Evolutionary conservation across 192 early-diverging fungal species (phyloP).

Genomic region (Coemansia sp.): DNA sequence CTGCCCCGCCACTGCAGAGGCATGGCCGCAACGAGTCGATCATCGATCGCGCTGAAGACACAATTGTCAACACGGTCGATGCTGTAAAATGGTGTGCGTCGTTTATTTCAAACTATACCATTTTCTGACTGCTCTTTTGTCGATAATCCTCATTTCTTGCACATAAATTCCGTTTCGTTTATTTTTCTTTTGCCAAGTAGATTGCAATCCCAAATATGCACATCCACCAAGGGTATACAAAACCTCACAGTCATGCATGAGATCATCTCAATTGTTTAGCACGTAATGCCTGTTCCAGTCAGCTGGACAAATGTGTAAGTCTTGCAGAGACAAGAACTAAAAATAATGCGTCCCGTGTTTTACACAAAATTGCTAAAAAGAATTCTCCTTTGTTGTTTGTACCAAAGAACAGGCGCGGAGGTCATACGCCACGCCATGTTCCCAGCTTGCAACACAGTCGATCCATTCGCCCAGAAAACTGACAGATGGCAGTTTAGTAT

Average conservation of each 20-base stretch:
- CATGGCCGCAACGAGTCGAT: slow-evolving; percentile 47
- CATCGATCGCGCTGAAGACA: slow-evolving; percentile 53
- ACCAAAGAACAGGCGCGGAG: no score
- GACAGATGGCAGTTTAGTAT: background rate
- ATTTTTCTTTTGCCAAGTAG: slow-evolving; percentile 11
- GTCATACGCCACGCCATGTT: no score
- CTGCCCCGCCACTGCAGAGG: slow-evolving; percentile 4
- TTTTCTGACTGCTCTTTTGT: slow-evolving; percentile 25
- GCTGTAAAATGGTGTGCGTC: slow-evolving; percentile 57
- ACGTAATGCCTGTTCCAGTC: background rate
- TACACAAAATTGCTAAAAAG: background rate
- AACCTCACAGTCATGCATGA: no score
- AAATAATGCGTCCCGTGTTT: background rate
- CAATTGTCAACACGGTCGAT: slow-evolving; percentile 55
- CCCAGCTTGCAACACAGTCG: no score
- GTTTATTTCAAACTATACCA: slow-evolving; percentile 56
- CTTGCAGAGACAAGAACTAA: background rate
- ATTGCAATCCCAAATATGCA: background rate
- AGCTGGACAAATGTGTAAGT: background rate
- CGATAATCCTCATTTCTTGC: background rate
- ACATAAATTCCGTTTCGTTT: background rate
- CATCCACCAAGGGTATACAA: no score
- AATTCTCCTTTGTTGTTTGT: no score
- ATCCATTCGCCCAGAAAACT: background rate
- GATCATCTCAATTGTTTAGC: no score